A percentile compares a stretch with the other conserved stretches of the same genome.
Conservation (phyloP, 192 early-diverging fungal genomes). For the Coemansia sp. region DNA sequence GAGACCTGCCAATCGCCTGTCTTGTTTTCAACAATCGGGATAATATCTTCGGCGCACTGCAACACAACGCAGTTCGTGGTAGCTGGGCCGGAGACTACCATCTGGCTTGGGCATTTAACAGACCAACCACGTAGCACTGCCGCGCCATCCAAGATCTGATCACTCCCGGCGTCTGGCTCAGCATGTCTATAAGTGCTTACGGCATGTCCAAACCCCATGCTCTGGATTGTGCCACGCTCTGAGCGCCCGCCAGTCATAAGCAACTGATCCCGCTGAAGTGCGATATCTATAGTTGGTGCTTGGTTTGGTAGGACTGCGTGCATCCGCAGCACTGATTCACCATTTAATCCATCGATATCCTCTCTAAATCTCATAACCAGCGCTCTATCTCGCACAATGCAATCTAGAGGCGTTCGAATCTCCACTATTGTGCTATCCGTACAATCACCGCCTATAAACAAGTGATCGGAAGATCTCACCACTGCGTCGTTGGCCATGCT, state of each 20-base stretch:
- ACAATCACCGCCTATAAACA: conserved; percentile 36
- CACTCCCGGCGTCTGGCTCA: neutral
- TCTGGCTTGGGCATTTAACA: conserved; percentile 1
- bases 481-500: neutral
- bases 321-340: neutral
- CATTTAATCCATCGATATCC: neutral
- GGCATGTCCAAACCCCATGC: conserved; percentile 27
- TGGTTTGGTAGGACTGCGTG: conserved; percentile 23
- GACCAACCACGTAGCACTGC: conserved; percentile 19
- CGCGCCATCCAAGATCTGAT: neutral
- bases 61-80: conserved; percentile 11
- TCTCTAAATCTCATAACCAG: neutral
- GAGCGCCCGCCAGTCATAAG: conserved; percentile 24
- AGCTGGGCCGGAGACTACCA: too few relatives aligned
- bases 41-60: conserved; percentile 5
- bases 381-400: neutral
- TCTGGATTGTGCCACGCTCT: conserved; percentile 9
- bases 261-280: conserved; percentile 1
- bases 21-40: conserved; percentile 4
- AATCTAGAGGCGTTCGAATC: neutral
- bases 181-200: neutral
- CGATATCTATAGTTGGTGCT: conserved; percentile 26
- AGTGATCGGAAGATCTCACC: conserved; percentile 5
- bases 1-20: conserved; percentile 21
- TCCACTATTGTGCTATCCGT: conserved; percentile 22